phyloP scores from a whole-genome alignment of 768 basidiomycete genomes.

The Russula griseocarnosa region DNA sequence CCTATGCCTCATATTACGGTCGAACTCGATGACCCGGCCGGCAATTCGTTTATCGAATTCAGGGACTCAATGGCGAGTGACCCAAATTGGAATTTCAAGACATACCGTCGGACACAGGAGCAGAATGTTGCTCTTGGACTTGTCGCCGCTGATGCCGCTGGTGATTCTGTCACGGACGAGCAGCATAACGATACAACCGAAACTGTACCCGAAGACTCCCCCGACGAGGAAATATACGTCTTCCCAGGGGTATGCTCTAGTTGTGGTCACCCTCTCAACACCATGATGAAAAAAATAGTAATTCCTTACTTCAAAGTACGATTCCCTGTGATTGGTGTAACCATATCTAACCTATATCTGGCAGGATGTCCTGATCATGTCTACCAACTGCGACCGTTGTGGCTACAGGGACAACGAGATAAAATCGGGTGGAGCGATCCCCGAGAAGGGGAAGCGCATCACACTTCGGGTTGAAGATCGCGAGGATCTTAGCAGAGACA shows the following conservation, averaged over 20 bases:
- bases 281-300: constrained; percentile 91
- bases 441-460: constrained; percentile 80
- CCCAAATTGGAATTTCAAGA: constrained; percentile 87
- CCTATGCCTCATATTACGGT: constrained; percentile 75
- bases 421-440: constrained; percentile 89
- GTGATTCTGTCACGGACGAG: constrained; percentile 35
- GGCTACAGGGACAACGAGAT: constrained; percentile 98
- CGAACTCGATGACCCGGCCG: constrained; percentile 86
- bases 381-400: constrained; percentile 91
- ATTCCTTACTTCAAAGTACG: constrained; percentile 94
- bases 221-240: constrained; percentile 81
- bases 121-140: constrained; percentile 83
- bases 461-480: constrained; percentile 85
- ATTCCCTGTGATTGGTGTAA: neutral
- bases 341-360: neutral
- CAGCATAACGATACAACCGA: constrained; percentile 25
- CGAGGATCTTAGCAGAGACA: constrained; percentile 89
- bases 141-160: constrained; percentile 44
- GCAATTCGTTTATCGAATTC: constrained; percentile 97
- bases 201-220: constrained; percentile 33
- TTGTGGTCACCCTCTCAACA: constrained; percentile 78
- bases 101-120: constrained; percentile 71
- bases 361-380: constrained; percentile 96
- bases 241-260: constrained; percentile 88
- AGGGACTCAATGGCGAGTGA: constrained; percentile 72